phyloP scores from a whole-genome alignment of 768 basidiomycete genomes.

The Kondoa subrosea region DNA sequence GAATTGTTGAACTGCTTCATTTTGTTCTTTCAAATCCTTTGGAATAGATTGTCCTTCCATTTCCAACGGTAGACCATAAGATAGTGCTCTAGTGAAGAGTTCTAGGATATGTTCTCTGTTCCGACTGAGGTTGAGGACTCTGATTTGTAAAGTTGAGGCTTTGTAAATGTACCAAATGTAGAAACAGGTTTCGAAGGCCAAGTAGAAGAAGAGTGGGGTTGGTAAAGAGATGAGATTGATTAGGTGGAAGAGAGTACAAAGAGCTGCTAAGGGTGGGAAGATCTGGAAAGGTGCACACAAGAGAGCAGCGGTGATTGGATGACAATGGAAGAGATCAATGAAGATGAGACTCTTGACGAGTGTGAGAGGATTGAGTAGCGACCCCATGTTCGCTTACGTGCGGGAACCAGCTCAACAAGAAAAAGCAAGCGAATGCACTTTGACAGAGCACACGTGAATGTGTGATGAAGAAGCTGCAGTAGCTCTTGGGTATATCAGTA shows the following conservation, averaged over 20 bases:
- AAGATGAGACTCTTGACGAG: background rate
- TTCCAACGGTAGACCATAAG: background rate
- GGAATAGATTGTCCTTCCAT: background rate
- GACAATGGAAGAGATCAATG: background rate
- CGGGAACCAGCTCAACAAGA: background rate
- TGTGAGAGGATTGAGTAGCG: background rate
- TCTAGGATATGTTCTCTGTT: background rate
- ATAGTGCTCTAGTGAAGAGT: background rate
- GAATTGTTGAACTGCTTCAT: background rate
- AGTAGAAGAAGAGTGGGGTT: background rate
- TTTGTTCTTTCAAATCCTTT: background rate
- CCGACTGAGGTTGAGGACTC: background rate
- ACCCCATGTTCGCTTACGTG: background rate
- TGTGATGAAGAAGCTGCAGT: no score
- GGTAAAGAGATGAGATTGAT: background rate
- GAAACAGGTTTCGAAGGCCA: background rate
- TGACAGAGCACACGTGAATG: no score
- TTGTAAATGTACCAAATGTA: background rate
- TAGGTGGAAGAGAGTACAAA: background rate
- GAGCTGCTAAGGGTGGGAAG: background rate
- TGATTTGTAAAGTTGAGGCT: background rate
- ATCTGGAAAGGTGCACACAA: background rate
- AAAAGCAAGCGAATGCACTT: no score
- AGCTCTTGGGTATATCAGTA: no score
- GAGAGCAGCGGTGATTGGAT: background rate